Evolutionary conservation across 371 early-diverging fungal species (phyloP), one percentile per base, ranked within the genome.

Genomic region (Cladochytrium tenue): DNA sequence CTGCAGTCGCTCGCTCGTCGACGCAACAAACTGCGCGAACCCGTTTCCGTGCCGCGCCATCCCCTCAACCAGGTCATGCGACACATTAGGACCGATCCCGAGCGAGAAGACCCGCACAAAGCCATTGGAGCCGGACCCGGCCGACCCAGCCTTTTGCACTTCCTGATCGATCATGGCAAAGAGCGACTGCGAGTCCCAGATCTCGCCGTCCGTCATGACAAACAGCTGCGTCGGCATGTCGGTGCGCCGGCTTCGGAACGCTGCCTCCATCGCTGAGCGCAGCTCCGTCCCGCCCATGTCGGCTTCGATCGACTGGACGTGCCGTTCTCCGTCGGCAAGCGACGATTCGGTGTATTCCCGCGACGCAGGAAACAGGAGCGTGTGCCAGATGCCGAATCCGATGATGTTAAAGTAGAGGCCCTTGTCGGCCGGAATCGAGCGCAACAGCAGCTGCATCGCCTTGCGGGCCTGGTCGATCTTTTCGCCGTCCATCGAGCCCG

Each of bases 211-310:
- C 26, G 83, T 83, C 10, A 83, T 35, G 25, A 83, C 56, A 62
- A 82, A 72, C 50, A 82, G 43, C 31, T 75, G 67, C 20, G 77
- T 79, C 17, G 81, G 71, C 63, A 80, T 70, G 58, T 77, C 78
- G 13, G 58, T 51, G 35, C 65, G 60, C 27, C 73, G 36, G 32
- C n/a, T 58, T 15, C 66, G 56, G 34, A 74, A 64, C n/a, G 70
- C 76, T 55, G 55, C 63, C 58, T 78, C 52, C 20, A 83, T 20
- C 25, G 73, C 69, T 3, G 31, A 27, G 26, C 52, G 53, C 56
- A 83, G 76, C 62, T 82, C 82, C 2, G 83, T 81, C 28, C 83
- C 83, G 3, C 79, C 77, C 35, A 76, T 36, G 66, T 80, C 68
- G 32, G 83, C 79, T 13, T 67, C 55, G 57, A 83, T 64, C 20